Base-by-base conservation (phyloP, 2,329 filamentous ascomycete species). In the Neocucurbitaria cava region DNA sequence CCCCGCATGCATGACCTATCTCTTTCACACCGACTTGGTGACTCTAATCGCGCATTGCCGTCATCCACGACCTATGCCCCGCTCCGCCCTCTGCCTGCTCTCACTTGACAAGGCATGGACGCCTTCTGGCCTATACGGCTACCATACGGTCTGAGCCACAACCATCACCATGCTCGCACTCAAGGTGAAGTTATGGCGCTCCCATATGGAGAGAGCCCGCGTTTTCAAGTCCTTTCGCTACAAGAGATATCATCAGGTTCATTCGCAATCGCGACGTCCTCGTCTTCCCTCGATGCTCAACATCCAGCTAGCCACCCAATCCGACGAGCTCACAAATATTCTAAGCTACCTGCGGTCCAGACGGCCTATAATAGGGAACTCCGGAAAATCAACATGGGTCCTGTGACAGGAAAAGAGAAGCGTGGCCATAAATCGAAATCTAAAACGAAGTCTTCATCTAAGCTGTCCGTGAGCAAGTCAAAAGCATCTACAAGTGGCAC, bases 131-230 rank as follows among this genome's bases (percentile, higher is more conserved):
- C 49, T 17, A 46, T 55, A 39, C 36, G 49, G 44, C 20, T 64
- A n/a, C 55, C 60, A 10, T 61, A 56, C 7, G 53, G 58, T 1
- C 49, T 58, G 0, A 64, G 55, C 23, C 21, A 31, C 1, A 35
- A 52, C 3, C 47, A 54, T 31, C 47, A 36, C 1, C 35, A 43
- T 30, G n/a, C 33, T 9, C 7, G 43, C 21, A 26, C 28, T 6
- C 23, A 24, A n/a, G 43, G 42, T 23, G 50, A 56, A 50, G 41
- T 8, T n/a, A 8, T 21, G 9, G 17, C 7, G 11, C 17, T 43
- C 7, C 49, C 15, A 10, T 33, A 20, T 15, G 44, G 30, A 21
- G 28, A 18, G 7, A 42, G 5, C 36, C 9, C 33, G 28, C 35
- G 36, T 6, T 49, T 43, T 20, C 46, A 39, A 7, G 40, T 23